These are phyloP conservation scores for Cucurbita pepo DNA, from an alignment of 306 rosid genomes.

Conservation along the genomic window DNA sequence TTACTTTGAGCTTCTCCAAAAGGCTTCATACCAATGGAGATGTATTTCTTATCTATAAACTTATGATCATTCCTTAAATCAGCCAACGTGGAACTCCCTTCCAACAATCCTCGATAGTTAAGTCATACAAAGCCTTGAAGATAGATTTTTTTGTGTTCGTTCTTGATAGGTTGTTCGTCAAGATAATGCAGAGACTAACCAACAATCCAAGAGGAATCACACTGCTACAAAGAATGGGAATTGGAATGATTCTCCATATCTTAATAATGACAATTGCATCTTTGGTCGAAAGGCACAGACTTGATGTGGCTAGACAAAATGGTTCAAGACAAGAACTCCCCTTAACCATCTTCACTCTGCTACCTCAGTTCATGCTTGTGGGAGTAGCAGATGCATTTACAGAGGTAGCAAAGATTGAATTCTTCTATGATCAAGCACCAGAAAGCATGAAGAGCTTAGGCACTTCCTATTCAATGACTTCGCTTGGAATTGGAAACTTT, in stretches of 20 bases:
- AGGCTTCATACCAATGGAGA: too few species aligned
- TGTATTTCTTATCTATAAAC: too few species aligned
- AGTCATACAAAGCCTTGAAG: neutral
- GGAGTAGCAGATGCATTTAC: conserved; percentile 69
- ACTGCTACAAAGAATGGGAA: conserved; percentile 67
- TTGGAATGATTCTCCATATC: conserved; percentile 59
- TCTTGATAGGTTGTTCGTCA: conserved; percentile 33
- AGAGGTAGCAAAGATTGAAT: conserved; percentile 74
- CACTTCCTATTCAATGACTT: conserved; percentile 54
- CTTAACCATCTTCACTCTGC: conserved; percentile 48
- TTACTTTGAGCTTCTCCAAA: too few species aligned
- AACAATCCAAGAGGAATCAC: conserved; percentile 78
- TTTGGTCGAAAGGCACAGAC: conserved; percentile 48
- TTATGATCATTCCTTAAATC: too few species aligned
- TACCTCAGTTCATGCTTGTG: conserved; percentile 69
- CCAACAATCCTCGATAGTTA: neutral
- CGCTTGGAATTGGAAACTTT: conserved; percentile 67
- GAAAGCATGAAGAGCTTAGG: conserved; percentile 78
- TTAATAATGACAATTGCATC: conserved; percentile 50
- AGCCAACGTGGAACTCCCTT: too few species aligned
- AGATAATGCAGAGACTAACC: conserved; percentile 38
- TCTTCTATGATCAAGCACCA: conserved; percentile 87
- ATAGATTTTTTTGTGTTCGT: neutral
- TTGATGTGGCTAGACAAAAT: conserved; percentile 31
- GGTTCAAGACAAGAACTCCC: conserved; percentile 37